Evolutionary conservation across 169 alveolate species (phyloP).

Genomic region (Cystoisospora suis): DNA sequence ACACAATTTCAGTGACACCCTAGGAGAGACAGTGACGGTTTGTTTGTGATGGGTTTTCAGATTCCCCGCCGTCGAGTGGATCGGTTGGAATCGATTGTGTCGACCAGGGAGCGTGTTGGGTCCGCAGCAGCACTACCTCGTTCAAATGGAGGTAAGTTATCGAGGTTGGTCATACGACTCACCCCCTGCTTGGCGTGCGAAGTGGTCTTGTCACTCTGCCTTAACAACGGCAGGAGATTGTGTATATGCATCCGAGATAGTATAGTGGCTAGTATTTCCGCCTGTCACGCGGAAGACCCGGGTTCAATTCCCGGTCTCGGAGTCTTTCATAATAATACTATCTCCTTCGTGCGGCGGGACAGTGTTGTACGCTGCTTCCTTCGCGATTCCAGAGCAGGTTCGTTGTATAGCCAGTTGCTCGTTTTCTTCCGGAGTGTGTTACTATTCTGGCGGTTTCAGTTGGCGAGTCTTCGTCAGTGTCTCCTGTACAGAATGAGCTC

Average conservation of each 20-base stretch:
- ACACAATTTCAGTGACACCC: neutral
- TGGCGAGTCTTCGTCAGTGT: neutral
- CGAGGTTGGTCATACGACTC: neutral
- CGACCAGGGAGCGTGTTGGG: conserved; percentile 96
- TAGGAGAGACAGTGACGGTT: neutral
- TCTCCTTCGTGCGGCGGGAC: neutral
- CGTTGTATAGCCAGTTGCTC: neutral
- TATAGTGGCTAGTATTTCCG: conserved; percentile 69
- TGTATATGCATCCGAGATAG: conserved; percentile 19
- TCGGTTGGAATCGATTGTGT: conserved; percentile 83
- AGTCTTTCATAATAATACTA: conserved; percentile 29
- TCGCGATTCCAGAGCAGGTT: neutral
- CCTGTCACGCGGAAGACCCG: conserved; percentile 67
- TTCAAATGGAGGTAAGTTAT: conserved; percentile 63
- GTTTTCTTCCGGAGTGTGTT: neutral
- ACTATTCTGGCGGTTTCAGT: neutral
- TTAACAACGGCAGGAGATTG: neutral
- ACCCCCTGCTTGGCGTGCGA: neutral
- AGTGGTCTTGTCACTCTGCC: neutral
- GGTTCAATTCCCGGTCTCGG: conserved; percentile 70
- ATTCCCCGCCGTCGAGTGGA: conserved; percentile 92
- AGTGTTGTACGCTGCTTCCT: neutral
- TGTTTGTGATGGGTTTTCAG: conserved; percentile 25
- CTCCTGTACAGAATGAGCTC: conserved; percentile 41
- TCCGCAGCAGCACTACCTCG: conserved; percentile 88